These are phyloP conservation scores for Aspergillus chevalieri DNA, from an alignment of 2,329 filamentous ascomycete species.

Conservation along the genomic window DNA sequence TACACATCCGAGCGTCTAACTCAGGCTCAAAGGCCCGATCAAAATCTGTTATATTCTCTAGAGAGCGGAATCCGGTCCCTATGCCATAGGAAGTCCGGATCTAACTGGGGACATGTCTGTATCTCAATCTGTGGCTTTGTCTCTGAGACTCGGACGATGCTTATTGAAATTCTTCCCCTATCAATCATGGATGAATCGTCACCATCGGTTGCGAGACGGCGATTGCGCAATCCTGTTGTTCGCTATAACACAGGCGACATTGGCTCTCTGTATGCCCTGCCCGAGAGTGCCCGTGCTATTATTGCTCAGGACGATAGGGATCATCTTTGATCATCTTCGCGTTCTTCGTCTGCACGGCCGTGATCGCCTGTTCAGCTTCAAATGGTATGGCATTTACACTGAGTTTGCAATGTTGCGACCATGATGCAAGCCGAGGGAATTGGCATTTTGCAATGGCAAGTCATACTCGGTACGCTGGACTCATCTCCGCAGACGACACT, in stretches of 20 bases:
- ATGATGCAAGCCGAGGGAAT: slow-evolving; percentile 17
- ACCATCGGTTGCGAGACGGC: slow-evolving; percentile 8
- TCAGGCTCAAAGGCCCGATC: slow-evolving; percentile 24
- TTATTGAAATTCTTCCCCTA: slow-evolving; percentile 33
- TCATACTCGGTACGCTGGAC: slow-evolving; percentile 23
- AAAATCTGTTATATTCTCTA: slow-evolving; percentile 38
- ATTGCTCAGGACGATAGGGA: slow-evolving; percentile 17
- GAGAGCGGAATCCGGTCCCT: slow-evolving; percentile 42
- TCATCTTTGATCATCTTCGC: slow-evolving; percentile 24
- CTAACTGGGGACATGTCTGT: slow-evolving; percentile 15
- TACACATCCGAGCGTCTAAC: slow-evolving; percentile 43
- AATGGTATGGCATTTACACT: slow-evolving; percentile 36
- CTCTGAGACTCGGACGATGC: slow-evolving; percentile 31
- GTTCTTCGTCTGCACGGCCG: slow-evolving; percentile 38
- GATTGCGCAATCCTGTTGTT: slow-evolving; percentile 40
- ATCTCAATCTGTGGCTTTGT: slow-evolving; percentile 28
- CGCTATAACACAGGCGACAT: slow-evolving; percentile 42
- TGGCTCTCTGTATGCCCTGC: slow-evolving; percentile 35
- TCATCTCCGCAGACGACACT: slow-evolving; percentile 7
- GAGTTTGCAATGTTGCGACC: slow-evolving; percentile 27
- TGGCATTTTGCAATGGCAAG: slow-evolving; percentile 40
- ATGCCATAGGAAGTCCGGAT: slow-evolving; percentile 27
- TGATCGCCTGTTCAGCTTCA: slow-evolving; percentile 40
- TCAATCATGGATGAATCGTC: slow-evolving; percentile 14
- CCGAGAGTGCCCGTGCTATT: slow-evolving; percentile 7